Percentiles rank a stretch among this genome's conserved stretches.
These are phyloP conservation scores for Musa acuminata DNA, from an alignment of 176 grass and related monocot species.

Conservation along the genomic window DNA sequence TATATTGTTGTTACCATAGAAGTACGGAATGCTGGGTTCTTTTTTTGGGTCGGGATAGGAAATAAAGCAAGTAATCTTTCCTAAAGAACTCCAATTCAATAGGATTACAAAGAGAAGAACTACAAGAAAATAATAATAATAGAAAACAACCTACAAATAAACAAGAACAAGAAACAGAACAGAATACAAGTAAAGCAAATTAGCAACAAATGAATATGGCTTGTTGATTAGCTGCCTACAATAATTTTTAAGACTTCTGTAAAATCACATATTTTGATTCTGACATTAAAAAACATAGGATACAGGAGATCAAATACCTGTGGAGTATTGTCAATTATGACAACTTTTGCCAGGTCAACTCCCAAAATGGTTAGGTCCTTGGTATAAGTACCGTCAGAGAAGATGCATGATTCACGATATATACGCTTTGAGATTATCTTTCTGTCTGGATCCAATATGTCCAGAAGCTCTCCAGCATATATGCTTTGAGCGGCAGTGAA, in stretches of 20 bases:
- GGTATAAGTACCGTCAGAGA: constrained; percentile 83
- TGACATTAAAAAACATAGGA: not conserved
- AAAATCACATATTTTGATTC: not conserved
- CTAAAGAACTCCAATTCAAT: no score
- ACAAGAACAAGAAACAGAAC: no score
- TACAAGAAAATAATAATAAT: no score
- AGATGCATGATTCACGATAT: constrained; percentile 89
- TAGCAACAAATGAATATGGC: not conserved
- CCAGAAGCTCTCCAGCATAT: constrained; percentile 83
- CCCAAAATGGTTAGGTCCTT: constrained; percentile 93
- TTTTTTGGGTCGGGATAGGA: no score
- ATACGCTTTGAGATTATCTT: constrained; percentile 61
- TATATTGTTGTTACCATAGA: no score
- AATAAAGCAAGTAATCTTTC: no score
- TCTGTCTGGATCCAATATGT: constrained; percentile 76
- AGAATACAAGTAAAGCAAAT: not conserved
- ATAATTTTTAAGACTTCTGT: not conserved
- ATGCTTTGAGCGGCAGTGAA: constrained; percentile 95
- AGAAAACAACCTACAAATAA: no score
- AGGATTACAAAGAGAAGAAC: no score
- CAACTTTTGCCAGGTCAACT: constrained; percentile 77
- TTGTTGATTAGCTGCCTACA: not conserved
- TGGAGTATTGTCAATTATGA: constrained; percentile 92
- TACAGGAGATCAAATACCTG: constrained; percentile 42
- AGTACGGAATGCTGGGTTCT: no score